Percentiles rank a stretch among this genome's conserved stretches.
Evolutionary conservation across 345 rosid species (phyloP).

Genomic region (Crucihimalaya himalaica): DNA sequence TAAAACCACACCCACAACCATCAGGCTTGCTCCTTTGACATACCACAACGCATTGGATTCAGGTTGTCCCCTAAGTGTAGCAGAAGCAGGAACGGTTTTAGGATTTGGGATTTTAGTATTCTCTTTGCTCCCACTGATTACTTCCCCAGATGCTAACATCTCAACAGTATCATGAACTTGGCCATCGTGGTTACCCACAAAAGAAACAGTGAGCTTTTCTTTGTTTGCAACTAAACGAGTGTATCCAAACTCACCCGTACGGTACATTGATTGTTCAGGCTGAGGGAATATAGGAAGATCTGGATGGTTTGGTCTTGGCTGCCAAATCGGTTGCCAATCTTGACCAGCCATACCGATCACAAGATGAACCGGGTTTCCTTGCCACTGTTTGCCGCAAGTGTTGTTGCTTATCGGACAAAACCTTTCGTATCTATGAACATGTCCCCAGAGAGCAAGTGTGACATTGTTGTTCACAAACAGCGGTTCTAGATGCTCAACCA

Average conservation of each 20-base stretch:
- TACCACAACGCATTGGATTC: slow-evolving; percentile 51
- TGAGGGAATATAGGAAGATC: slow-evolving; percentile 71
- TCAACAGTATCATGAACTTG: slow-evolving; percentile 83
- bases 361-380: slow-evolving; percentile 76
- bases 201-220: slow-evolving; percentile 74
- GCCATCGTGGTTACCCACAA: slow-evolving; percentile 88
- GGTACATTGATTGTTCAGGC: slow-evolving; percentile 73
- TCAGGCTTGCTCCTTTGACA: slow-evolving; percentile 59
- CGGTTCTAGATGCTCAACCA: slow-evolving; percentile 84
- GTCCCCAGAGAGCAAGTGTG: slow-evolving; percentile 91
- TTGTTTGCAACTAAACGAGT: slow-evolving; percentile 77
- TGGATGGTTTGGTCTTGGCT: slow-evolving; percentile 77
- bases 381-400: slow-evolving; percentile 64
- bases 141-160: slow-evolving; percentile 72
- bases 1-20: slow-evolving; percentile 60
- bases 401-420: slow-evolving; percentile 87
- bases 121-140: slow-evolving; percentile 48
- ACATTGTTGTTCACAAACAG: slow-evolving; percentile 70
- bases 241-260: slow-evolving; percentile 91
- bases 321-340: slow-evolving; percentile 93
- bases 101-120: background rate
- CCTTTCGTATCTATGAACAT: slow-evolving; percentile 93
- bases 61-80: slow-evolving; percentile 9
- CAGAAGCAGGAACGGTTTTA: slow-evolving; percentile 21
- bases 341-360: slow-evolving; percentile 98